These are phyloP conservation scores for Tetrahymena malaccensis DNA, from an alignment of 73 alveolate species.

Conservation along the genomic window DNA sequence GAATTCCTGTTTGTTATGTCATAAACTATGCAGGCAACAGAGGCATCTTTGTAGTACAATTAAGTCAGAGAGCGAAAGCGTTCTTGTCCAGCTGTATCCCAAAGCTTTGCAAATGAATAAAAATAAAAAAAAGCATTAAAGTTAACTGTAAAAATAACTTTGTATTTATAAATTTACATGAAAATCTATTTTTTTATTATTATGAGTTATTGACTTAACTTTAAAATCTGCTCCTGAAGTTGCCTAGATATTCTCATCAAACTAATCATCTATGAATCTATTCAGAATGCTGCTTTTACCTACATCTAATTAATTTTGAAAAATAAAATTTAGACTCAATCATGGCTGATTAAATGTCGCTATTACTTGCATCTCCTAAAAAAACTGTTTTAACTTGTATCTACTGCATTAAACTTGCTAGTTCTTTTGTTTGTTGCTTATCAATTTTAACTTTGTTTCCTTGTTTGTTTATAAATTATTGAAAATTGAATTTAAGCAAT, in stretches of 20 bases:
- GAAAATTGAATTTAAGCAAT: too few species aligned
- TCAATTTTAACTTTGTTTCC: not conserved
- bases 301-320: not conserved
- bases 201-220: not conserved
- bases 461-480: not conserved
- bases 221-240: not conserved
- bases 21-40: conserved; percentile 48
- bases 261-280: not conserved
- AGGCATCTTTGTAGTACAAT: conserved; percentile 51
- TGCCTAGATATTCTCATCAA: not conserved
- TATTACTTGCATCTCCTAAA: not conserved
- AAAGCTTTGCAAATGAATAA: conserved; percentile 9
- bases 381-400: not conserved
- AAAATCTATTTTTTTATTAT: not conserved
- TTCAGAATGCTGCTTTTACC: not conserved
- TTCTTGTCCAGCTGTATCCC: conserved; percentile 73
- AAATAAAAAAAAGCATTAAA: not conserved
- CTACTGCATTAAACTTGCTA: not conserved
- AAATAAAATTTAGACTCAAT: not conserved
- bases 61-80: conserved; percentile 44
- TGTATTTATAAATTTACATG: not conserved
- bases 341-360: too few species aligned
- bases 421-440: not conserved
- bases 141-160: not conserved
- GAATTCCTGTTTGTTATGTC: conserved; percentile 45